Percentiles rank a stretch among this genome's conserved stretches.
Evolutionary conservation across 768 basidiomycete species (phyloP).

Genomic region (Trametes cinnabarina): DNA sequence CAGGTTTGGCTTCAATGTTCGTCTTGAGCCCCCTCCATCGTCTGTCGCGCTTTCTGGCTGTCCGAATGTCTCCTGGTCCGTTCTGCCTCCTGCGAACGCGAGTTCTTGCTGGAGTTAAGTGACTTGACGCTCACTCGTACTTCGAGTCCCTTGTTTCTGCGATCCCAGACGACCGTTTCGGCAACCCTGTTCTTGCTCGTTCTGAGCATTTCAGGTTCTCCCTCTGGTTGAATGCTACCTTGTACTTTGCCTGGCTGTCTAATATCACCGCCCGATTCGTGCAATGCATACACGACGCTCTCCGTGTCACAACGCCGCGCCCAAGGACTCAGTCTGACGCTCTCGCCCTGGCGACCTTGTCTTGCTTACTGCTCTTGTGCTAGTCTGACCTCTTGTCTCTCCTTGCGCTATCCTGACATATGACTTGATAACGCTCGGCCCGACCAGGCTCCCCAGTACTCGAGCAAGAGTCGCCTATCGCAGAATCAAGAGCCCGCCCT

Average conservation of each 20-base stretch:
- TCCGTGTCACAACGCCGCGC: not conserved
- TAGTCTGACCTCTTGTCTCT: not conserved
- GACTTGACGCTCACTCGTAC: not conserved
- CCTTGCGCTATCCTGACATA: not conserved
- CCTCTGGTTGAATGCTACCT: not conserved
- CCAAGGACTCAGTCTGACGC: not conserved
- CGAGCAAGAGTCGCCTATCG: not conserved
- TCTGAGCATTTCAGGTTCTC: not conserved
- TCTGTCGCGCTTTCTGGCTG: not conserved
- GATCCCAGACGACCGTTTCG: not conserved
- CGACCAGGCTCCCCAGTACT: not conserved
- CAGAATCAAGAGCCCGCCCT: constrained; percentile 6
- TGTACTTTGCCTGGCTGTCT: not conserved
- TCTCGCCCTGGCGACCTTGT: constrained; percentile 9
- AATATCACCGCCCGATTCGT: not conserved
- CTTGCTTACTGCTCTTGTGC: not conserved
- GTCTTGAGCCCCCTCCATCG: not conserved
- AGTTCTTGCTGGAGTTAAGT: not conserved
- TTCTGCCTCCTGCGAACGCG: not conserved
- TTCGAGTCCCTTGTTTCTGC: too few species aligned
- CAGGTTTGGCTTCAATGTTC: not conserved
- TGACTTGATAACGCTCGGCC: constrained; percentile 8
- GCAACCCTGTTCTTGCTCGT: not conserved
- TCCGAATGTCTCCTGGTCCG: not conserved
- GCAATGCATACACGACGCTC: constrained; percentile 3